Evolutionary conservation across 805 yeast genomes (phyloP), one percentile per base, ranked within the genome.

Genomic region (Saccharomycopsis sp.): DNA sequence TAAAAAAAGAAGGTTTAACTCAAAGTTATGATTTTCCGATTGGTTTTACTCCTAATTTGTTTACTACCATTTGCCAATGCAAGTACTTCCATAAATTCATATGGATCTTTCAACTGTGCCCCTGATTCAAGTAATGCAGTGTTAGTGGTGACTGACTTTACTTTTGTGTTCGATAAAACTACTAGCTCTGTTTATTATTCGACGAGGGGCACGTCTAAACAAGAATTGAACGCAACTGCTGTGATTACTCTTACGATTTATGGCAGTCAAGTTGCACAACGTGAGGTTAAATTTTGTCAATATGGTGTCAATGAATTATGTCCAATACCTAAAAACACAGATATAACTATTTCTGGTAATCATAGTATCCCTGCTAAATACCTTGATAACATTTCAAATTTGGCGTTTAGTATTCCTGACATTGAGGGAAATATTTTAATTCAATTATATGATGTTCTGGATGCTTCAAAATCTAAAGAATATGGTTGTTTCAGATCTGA

Each of bases 341-440:
- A 43, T 13, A 52, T 59, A 20, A 40, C 47, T 9, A 55, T 57
- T 4, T 40, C 38, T 6, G 63, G 62, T 6, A 48, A 41, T 14
- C 59, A 60, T 42, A 36, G 51, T 6, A 58, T 61, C 19, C 63
- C 64, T 6, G 38, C 45, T 7, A 38, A 55, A 20, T 60, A 60
- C 37, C 56, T 58, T 7, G 22, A 42, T 4, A 41, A 50, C 8
- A 54, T 62, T n/a, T 56, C 63, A 4, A 24, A 53, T 6, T 47
- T 59, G 32, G 66, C 63, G 8, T 62, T 55, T 51, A 43, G 48
- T 11, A 53, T 62, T 24, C 66, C 66, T 3, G 66, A 62, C 41
- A 51, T 62, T 20, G 65, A 62, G 41, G 64, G 63, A 2, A 17
- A 32, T 5, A 58, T 61, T 11, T 44, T 39, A 13, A 54, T 61